Conservation (phyloP, 2,329 filamentous ascomycete species). For the Cercospora janseana region DNA sequence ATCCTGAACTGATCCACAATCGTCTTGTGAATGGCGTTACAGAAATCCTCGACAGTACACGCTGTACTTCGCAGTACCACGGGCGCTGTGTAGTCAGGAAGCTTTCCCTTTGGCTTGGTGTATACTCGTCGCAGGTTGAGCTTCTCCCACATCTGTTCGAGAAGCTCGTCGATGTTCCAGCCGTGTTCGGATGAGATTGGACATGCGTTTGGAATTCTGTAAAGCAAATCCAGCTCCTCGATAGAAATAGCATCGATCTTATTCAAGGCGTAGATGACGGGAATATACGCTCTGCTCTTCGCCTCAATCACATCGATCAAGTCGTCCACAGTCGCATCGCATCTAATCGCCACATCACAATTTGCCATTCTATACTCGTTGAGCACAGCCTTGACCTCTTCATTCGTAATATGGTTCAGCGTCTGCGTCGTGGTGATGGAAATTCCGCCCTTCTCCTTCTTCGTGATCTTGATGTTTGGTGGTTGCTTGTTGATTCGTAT, state of each 20-base stretch:
- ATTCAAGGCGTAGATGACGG: conserved; percentile 98
- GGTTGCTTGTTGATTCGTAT: conserved; percentile 97
- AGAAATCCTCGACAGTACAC: conserved; percentile 96
- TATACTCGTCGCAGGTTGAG: conserved; percentile 88
- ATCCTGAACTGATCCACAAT: conserved; percentile 95
- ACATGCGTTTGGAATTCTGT: conserved; percentile 93
- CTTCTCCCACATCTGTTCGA: conserved; percentile 99
- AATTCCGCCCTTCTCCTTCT: conserved; percentile 98
- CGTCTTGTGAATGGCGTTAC: conserved; percentile 93
- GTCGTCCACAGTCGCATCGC: conserved; percentile 95
- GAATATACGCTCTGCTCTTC: conserved; percentile 92
- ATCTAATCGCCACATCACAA: conserved; percentile 95
- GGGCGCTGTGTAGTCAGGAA: conserved; percentile 87
- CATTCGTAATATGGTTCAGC: conserved; percentile 85
- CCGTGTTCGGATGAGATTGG: conserved; percentile 93
- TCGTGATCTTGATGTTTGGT: conserved; percentile 98
- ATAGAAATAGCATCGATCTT: conserved; percentile 99
- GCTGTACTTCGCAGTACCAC: conserved; percentile 81
- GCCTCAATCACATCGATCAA: conserved; percentile 94
- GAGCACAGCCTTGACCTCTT: conserved; percentile 98
- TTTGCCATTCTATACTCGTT: conserved; percentile 94
- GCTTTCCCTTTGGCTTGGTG: conserved; percentile 94
- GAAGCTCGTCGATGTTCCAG: conserved; percentile 95
- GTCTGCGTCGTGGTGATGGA: conserved; percentile 94
- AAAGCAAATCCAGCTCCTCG: conserved; percentile 92